phyloP scores from a whole-genome alignment of 2,329 filamentous ascomycete species.

The Aspergillus sp. region DNA sequence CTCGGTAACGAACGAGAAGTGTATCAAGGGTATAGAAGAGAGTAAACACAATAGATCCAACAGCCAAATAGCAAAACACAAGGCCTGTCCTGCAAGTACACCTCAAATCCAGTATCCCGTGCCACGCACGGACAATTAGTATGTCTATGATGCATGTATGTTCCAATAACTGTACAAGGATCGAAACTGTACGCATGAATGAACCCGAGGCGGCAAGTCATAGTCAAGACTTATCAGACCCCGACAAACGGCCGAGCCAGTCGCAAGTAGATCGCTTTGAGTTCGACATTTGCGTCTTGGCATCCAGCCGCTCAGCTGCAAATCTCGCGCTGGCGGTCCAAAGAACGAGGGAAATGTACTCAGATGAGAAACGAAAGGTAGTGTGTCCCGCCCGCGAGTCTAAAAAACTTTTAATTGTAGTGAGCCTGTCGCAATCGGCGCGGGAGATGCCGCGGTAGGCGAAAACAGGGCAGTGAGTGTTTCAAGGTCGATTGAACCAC shows the following conservation, averaged over 20 bases:
- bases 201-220: background rate
- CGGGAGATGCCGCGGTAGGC: conserved; percentile 1
- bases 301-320: background rate
- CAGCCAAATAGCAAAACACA: conserved; percentile 5
- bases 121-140: conserved; percentile 2
- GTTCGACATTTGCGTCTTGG: background rate
- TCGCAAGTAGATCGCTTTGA: background rate
- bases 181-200: background rate
- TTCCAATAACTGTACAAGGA: conserved; percentile 11
- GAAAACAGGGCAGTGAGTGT: conserved; percentile 2
- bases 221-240: background rate
- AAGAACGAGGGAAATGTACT: background rate
- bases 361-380: conserved; percentile 3
- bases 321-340: background rate
- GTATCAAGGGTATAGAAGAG: conserved; percentile 9
- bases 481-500: conserved; percentile 7
- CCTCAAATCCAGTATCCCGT: background rate
- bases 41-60: conserved; percentile 3
- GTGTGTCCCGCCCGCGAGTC: conserved; percentile 1
- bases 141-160: conserved; percentile 13
- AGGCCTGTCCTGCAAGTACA: conserved; percentile 1
- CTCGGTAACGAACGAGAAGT: conserved; percentile 6
- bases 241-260: background rate
- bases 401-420: conserved; percentile 6
- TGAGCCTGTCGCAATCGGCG: background rate